Conservation (phyloP, 495 filamentous ascomycete species). For the Penicillium desertorum region DNA sequence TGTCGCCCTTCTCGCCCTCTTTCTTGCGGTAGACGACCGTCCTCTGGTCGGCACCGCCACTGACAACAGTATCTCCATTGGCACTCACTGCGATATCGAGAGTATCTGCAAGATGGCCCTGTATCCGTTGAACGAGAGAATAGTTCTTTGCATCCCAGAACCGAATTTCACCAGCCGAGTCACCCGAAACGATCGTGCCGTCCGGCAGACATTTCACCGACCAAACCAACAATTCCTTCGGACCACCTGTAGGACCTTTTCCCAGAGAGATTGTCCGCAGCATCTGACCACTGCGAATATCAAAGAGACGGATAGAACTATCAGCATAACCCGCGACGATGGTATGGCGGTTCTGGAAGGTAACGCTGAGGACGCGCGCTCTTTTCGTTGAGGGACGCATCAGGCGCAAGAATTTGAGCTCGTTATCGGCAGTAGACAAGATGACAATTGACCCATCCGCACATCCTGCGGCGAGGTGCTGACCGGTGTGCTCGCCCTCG, state of each 20-base stretch:
- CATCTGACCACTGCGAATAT: slow-evolving; percentile 72
- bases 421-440: slow-evolving; percentile 78
- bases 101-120: slow-evolving; percentile 85
- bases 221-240: slow-evolving; percentile 89
- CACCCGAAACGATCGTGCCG: slow-evolving; percentile 89
- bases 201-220: slow-evolving; percentile 81
- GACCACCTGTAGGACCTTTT: slow-evolving; percentile 67
- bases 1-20: slow-evolving; percentile 54
- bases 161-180: slow-evolving; percentile 87
- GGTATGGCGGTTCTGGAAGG: slow-evolving; percentile 78
- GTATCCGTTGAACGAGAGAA: slow-evolving; percentile 77
- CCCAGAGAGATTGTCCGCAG: slow-evolving; percentile 83
- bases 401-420: slow-evolving; percentile 68
- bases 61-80: slow-evolving; percentile 83
- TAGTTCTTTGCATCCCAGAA: slow-evolving; percentile 95
- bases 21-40: slow-evolving; percentile 73
- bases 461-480: slow-evolving; percentile 84
- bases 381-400: slow-evolving; percentile 76
- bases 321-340: slow-evolving; percentile 90
- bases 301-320: slow-evolving; percentile 85
- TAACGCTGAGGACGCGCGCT: slow-evolving; percentile 81
- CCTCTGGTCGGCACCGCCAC: slow-evolving; percentile 85
- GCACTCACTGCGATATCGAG: slow-evolving; percentile 75
- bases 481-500: slow-evolving; percentile 52
- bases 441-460: slow-evolving; percentile 87